phyloP scores from a whole-genome alignment of 331 rosid genomes.

The Malus hybrid region DNA sequence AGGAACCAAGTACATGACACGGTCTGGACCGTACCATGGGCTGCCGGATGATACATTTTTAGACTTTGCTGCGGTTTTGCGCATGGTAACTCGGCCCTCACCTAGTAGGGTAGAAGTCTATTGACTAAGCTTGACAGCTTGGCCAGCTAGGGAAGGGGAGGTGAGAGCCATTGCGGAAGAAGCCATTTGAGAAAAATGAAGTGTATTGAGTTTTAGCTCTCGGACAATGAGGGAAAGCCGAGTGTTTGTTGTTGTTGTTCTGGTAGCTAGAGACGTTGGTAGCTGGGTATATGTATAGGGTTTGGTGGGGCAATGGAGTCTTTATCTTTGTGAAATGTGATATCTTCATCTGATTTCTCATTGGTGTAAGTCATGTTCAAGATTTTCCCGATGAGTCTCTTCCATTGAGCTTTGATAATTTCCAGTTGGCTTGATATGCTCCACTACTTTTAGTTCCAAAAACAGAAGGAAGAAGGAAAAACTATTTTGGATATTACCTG shows the following conservation, averaged over 20 bases:
- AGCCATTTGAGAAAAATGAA: conserved; percentile 9
- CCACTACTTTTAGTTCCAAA: no score
- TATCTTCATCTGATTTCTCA: not conserved
- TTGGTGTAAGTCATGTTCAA: not conserved
- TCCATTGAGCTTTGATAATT: not conserved
- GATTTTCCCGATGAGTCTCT: not conserved
- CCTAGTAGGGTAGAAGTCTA: conserved; percentile 12
- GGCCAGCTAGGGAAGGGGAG: conserved; percentile 30
- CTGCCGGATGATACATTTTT: conserved; percentile 11
- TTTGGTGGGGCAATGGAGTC: not conserved
- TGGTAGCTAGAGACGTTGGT: no score
- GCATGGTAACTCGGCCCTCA: conserved; percentile 22
- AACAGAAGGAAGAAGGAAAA: no score
- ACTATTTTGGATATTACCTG: no score
- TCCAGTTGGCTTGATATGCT: not conserved
- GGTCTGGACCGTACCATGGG: conserved; percentile 24
- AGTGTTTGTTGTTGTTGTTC: not conserved
- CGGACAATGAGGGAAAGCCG: not conserved
- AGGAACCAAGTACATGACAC: conserved; percentile 15
- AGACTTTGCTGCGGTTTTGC: conserved; percentile 10
- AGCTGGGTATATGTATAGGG: not conserved
- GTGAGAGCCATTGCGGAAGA: conserved; percentile 28
- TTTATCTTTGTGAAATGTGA: not conserved
- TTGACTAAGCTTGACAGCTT: conserved; percentile 21
- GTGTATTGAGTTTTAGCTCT: not conserved